These are phyloP conservation scores for Gossypium thurberi DNA, from an alignment of 345 rosid species.

Conservation along the genomic window DNA sequence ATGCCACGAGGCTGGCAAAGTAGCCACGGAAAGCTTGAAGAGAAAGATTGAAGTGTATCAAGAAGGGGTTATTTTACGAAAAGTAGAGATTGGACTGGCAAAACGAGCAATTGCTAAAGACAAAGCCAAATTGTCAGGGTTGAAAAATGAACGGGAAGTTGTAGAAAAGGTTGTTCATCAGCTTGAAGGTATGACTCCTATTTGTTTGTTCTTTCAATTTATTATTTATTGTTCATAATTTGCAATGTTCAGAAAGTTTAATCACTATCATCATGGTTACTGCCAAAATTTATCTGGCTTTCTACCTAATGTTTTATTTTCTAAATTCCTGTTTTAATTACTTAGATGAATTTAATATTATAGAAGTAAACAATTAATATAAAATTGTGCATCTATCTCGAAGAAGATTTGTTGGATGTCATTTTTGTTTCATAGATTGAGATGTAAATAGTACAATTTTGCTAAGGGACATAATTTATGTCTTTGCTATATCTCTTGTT, in stretches of 20 bases:
- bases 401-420: not conserved
- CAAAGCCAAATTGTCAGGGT: constrained; percentile 39
- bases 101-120: constrained; percentile 39
- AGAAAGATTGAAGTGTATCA: constrained; percentile 42
- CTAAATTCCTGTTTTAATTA: not conserved
- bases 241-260: not conserved
- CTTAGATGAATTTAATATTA: not conserved
- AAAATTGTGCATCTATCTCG: not conserved
- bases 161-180: constrained; percentile 45
- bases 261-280: not conserved
- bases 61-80: constrained; percentile 33
- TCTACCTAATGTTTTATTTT: not conserved
- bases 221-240: constrained; percentile 3
- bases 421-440: not conserved
- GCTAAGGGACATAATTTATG: not conserved
- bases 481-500: not conserved
- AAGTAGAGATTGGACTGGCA: constrained; percentile 34
- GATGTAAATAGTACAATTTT: not conserved
- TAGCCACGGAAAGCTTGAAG: constrained; percentile 42
- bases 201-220: constrained; percentile 1
- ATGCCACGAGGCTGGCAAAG: constrained; percentile 62
- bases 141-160: constrained; percentile 41
- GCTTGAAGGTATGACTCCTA: constrained; percentile 36
- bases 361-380: too few species aligned
- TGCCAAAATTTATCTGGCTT: not conserved